A percentile compares a stretch with the other conserved stretches of the same genome.
These are phyloP conservation scores for Russula sp. DNA, from an alignment of 768 basidiomycete species.

Conservation along the genomic window DNA sequence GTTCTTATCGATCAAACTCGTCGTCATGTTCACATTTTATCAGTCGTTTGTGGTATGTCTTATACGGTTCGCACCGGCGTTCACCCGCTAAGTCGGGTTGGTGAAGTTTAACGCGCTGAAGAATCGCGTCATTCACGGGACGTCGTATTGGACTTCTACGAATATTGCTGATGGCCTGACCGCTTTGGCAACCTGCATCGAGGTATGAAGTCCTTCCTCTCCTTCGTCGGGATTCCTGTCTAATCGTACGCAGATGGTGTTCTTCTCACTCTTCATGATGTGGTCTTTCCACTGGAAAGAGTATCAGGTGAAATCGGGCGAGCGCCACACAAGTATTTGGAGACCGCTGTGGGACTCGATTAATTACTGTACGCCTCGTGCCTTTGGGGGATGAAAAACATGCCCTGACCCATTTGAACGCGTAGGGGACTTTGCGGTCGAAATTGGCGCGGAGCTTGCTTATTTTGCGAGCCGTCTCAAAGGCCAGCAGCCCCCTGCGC, in stretches of 20 bases:
- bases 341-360: conserved; percentile 64
- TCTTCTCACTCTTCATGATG: conserved; percentile 70
- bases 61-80: neutral
- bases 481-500: conserved; percentile 23
- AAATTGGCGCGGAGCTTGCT: conserved; percentile 54
- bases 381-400: conserved; percentile 16
- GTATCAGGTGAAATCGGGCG: conserved; percentile 41
- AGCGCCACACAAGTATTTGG: conserved; percentile 49
- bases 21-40: conserved; percentile 86
- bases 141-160: conserved; percentile 72
- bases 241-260: conserved; percentile 55
- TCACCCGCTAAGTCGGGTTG: neutral
- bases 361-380: conserved; percentile 36
- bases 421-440: conserved; percentile 38
- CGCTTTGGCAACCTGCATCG: conserved; percentile 75
- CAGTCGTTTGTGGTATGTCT: conserved; percentile 59
- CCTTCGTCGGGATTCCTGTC: conserved; percentile 2
- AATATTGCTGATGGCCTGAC: conserved; percentile 83
- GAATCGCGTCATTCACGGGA: conserved; percentile 69
- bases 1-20: conserved; percentile 80
- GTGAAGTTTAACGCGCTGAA: conserved; percentile 58
- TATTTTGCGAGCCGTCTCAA: conserved; percentile 47
- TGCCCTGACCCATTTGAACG: conserved; percentile 30
- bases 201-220: conserved; percentile 40
- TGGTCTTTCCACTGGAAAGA: conserved; percentile 76